These are phyloP conservation scores for Schizonepeta tenuifolia DNA, from an alignment of 257 asterid genomes.

Conservation along the genomic window DNA sequence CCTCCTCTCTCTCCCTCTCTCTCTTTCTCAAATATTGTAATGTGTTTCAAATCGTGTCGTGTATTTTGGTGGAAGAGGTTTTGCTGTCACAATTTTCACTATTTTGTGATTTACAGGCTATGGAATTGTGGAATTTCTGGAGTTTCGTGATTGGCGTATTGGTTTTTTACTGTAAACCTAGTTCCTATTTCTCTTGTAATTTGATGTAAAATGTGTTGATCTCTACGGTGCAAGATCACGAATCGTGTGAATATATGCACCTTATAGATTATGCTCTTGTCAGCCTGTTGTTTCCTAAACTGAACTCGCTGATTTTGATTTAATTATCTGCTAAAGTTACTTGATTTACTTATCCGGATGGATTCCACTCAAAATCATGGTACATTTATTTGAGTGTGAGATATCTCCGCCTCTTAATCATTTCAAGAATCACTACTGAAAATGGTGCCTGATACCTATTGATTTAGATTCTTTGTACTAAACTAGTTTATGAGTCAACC, in stretches of 20 bases:
- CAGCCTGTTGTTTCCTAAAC: neutral
- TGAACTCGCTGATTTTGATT: conserved; percentile 4
- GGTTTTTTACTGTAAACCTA: conserved; percentile 23
- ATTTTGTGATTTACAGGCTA: conserved; percentile 27
- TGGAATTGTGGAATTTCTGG: conserved; percentile 37
- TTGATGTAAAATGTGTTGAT: neutral
- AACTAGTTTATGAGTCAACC: too few relatives aligned
- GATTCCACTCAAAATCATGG: neutral
- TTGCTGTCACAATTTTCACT: conserved; percentile 14
- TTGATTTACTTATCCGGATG: neutral
- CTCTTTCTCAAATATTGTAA: neutral
- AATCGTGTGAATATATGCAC: neutral
- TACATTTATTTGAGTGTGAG: neutral
- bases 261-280: neutral
- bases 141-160: conserved; percentile 34
- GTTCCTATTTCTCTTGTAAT: neutral
- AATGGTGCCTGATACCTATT: neutral
- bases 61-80: conserved; percentile 17
- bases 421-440: neutral
- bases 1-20: conserved; percentile 12
- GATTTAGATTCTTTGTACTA: neutral
- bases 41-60: conserved; percentile 10
- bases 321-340: neutral
- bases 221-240: neutral
- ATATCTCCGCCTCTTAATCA: neutral